Evolutionary conservation across 2,329 filamentous ascomycete genomes (phyloP).

Genomic region (Chrysosporium queenslandicum): DNA sequence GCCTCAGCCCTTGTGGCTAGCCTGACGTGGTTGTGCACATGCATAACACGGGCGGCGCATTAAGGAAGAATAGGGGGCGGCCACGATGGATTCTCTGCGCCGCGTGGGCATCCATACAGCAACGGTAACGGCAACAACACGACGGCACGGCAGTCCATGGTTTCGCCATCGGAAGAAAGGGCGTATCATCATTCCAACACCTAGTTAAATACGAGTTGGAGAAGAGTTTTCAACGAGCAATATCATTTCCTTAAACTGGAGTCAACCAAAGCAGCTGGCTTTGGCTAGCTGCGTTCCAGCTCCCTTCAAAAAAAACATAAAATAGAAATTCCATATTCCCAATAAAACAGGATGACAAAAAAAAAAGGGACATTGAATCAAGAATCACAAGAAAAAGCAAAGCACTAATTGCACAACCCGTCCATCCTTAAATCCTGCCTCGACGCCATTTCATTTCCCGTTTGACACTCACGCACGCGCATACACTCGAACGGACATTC

Average conservation of each 20-base stretch:
- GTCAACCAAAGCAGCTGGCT: neutral
- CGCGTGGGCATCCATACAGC: too few relatives aligned
- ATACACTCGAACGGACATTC: neutral
- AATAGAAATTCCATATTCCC: constrained; percentile 4
- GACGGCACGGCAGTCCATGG: too few relatives aligned
- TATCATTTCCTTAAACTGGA: neutral
- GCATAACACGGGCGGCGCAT: neutral
- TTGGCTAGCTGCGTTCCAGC: neutral
- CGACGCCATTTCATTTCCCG: constrained; percentile 14
- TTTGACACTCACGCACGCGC: neutral
- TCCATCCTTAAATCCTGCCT: constrained; percentile 10
- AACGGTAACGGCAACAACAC: too few relatives aligned
- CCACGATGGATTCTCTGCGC: too few relatives aligned
- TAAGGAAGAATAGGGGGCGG: too few relatives aligned
- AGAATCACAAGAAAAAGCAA: constrained; percentile 3
- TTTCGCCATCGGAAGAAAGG: too few relatives aligned
- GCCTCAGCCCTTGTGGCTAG: neutral
- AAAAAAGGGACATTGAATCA: neutral
- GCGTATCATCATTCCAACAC: too few relatives aligned
- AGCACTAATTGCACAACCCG: constrained; percentile 8
- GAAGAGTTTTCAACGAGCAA: neutral
- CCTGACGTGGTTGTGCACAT: neutral
- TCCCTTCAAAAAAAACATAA: neutral
- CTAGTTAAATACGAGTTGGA: too few relatives aligned
- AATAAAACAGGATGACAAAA: too few relatives aligned